These are phyloP conservation scores for Termitomyces sp. DNA, from an alignment of 768 basidiomycete species.

Conservation along the genomic window DNA sequence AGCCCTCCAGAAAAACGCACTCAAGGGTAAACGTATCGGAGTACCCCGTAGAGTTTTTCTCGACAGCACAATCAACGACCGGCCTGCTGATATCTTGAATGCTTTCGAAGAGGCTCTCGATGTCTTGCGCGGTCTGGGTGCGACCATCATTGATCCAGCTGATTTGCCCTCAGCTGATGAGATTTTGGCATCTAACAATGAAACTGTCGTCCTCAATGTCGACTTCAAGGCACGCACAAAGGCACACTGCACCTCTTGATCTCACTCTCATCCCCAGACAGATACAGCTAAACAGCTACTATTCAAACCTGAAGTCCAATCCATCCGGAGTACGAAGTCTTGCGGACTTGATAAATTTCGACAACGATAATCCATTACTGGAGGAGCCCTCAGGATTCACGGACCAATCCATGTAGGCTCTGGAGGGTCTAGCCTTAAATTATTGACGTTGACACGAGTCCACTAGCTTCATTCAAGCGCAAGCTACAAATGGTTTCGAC, in stretches of 20 bases:
- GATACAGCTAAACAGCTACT: constrained; percentile 50
- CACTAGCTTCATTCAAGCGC: constrained; percentile 27
- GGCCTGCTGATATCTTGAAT: constrained; percentile 27
- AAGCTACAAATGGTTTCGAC: constrained; percentile 36
- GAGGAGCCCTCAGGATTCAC: constrained; percentile 37
- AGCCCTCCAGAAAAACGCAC: constrained; percentile 41
- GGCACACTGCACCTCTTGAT: background rate
- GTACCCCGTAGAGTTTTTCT: constrained; percentile 40
- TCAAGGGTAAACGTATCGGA: constrained; percentile 48
- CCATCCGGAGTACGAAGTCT: constrained; percentile 52
- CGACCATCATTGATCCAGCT: constrained; percentile 55
- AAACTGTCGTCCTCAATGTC: constrained; percentile 44
- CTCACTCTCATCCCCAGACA: constrained; percentile 13
- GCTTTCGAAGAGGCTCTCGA: constrained; percentile 35
- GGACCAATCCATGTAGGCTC: constrained; percentile 30
- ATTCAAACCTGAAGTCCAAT: constrained; percentile 38
- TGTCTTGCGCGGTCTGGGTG: constrained; percentile 34
- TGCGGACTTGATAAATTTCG: constrained; percentile 53
- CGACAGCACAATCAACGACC: constrained; percentile 27
- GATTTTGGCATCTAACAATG: constrained; percentile 41
- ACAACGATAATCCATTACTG: constrained; percentile 42
- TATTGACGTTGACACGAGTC: background rate
- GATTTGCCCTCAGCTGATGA: constrained; percentile 53
- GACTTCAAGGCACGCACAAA: constrained; percentile 50
- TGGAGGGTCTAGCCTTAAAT: background rate